phyloP scores from a whole-genome alignment of 352 stramenopile genomes.

The Phytophthora melonis region DNA sequence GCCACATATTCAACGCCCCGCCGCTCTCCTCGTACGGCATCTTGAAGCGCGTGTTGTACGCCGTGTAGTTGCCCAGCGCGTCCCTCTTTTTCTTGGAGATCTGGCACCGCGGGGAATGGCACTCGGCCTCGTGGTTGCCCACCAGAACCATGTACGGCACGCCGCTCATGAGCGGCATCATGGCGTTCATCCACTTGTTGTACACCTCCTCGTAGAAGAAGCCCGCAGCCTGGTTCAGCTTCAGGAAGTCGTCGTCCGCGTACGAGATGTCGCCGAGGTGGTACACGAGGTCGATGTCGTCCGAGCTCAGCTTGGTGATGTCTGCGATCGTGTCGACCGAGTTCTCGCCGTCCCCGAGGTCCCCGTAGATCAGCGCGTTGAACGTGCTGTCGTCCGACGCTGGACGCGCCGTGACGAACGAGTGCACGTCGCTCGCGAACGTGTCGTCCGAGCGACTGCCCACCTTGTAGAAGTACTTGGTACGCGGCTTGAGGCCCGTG shows the following conservation, averaged over 20 bases:
- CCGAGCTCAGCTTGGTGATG: conserved; percentile 41
- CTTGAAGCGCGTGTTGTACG: conserved; percentile 57
- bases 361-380: conserved; percentile 62
- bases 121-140: conserved; percentile 91
- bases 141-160: conserved; percentile 86
- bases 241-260: conserved; percentile 37
- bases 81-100: conserved; percentile 48
- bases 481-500: conserved; percentile 37
- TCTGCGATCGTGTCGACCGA: conserved; percentile 43
- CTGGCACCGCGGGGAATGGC: conserved; percentile 58
- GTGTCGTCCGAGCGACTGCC: conserved; percentile 30
- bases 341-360: conserved; percentile 52
- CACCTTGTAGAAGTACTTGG: conserved; percentile 52
- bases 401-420: conserved; percentile 42
- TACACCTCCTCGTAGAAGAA: conserved; percentile 91
- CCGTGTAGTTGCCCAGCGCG: conserved; percentile 65
- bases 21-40: conserved; percentile 55
- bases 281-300: conserved; percentile 67
- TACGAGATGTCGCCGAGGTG: conserved; percentile 79
- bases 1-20: conserved; percentile 60
- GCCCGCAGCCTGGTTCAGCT: conserved; percentile 33
- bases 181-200: conserved; percentile 84
- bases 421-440: conserved; percentile 32
- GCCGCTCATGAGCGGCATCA: conserved; percentile 56
- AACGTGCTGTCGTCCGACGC: conserved; percentile 43